These are phyloP conservation scores for Phtheirospermum japonicum DNA, from an alignment of 257 asterid species.

Conservation along the genomic window DNA sequence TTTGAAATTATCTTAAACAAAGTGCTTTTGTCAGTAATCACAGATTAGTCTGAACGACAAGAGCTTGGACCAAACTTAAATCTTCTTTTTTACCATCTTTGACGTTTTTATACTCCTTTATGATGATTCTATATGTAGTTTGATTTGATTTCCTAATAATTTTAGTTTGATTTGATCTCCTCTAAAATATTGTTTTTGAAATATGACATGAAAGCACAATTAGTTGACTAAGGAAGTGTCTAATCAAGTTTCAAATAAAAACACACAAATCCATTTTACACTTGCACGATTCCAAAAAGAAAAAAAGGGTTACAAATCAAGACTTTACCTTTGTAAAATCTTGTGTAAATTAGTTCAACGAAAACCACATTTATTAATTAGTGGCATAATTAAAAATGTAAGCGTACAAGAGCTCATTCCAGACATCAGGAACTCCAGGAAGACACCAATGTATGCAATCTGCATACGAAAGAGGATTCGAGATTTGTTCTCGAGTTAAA, in stretches of 20 bases:
- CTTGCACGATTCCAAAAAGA: too few species aligned
- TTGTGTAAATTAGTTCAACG: neutral
- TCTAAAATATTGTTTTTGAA: too few species aligned
- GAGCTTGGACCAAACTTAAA: too few species aligned
- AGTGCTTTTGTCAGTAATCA: too few species aligned
- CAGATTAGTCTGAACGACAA: too few species aligned
- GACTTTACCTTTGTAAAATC: constrained; percentile 9
- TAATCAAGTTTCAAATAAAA: too few species aligned
- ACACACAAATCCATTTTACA: too few species aligned
- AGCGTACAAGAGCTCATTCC: constrained; percentile 80
- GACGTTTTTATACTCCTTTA: too few species aligned
- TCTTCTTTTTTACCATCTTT: too few species aligned
- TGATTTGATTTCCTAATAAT: neutral
- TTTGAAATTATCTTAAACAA: neutral
- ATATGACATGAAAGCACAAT: too few species aligned
- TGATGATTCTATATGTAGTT: neutral
- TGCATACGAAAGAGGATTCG: constrained; percentile 56
- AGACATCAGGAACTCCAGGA: constrained; percentile 93
- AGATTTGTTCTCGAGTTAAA: constrained; percentile 46
- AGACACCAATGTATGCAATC: constrained; percentile 95
- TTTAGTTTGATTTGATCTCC: neutral
- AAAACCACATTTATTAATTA: neutral
- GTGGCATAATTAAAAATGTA: constrained; percentile 28
- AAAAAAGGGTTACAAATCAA: neutral
- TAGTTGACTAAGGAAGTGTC: too few species aligned